Percentiles rank a stretch among this genome's conserved stretches.
Evolutionary conservation across 2,329 filamentous ascomycete species (phyloP).

Genomic region (Xylaria arbuscula): DNA sequence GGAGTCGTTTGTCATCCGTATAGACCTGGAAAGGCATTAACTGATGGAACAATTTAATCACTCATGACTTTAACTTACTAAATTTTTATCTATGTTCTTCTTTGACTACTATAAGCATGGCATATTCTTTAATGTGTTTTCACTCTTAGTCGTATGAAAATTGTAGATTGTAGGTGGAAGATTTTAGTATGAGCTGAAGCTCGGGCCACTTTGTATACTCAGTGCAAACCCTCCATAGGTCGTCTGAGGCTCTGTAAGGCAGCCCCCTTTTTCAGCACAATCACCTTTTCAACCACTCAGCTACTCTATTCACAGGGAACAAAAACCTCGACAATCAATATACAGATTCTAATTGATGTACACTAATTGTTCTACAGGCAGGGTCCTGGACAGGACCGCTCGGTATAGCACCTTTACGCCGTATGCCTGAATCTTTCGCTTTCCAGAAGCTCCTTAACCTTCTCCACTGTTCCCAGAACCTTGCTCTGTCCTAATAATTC

Average conservation of each 20-base stretch:
- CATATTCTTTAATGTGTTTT: neutral
- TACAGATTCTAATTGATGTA: slow-evolving; percentile 36
- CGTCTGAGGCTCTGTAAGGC: no score
- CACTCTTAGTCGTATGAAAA: slow-evolving; percentile 5
- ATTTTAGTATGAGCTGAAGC: slow-evolving; percentile 39
- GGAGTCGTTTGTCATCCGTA: neutral
- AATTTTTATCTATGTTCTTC: neutral
- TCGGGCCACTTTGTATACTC: slow-evolving; percentile 38
- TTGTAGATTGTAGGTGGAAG: slow-evolving; percentile 32
- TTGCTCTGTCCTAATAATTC: slow-evolving; percentile 65
- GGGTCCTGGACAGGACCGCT: slow-evolving; percentile 13
- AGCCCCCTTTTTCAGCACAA: slow-evolving; percentile 1
- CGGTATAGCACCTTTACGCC: slow-evolving; percentile 32
- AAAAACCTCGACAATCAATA: slow-evolving; percentile 9
- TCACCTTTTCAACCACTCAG: neutral
- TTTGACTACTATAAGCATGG: neutral
- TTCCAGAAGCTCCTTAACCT: slow-evolving; percentile 68
- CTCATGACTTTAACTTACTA: slow-evolving; percentile 5
- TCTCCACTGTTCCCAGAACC: slow-evolving; percentile 62
- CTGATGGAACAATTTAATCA: neutral
- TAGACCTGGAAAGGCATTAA: neutral
- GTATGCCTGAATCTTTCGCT: slow-evolving; percentile 59
- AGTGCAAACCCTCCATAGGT: neutral
- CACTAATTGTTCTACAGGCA: slow-evolving; percentile 39
- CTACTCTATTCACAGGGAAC: neutral